These are phyloP conservation scores for Xerocomus brunneocitrinus DNA, from an alignment of 768 basidiomycete species.

Conservation along the genomic window DNA sequence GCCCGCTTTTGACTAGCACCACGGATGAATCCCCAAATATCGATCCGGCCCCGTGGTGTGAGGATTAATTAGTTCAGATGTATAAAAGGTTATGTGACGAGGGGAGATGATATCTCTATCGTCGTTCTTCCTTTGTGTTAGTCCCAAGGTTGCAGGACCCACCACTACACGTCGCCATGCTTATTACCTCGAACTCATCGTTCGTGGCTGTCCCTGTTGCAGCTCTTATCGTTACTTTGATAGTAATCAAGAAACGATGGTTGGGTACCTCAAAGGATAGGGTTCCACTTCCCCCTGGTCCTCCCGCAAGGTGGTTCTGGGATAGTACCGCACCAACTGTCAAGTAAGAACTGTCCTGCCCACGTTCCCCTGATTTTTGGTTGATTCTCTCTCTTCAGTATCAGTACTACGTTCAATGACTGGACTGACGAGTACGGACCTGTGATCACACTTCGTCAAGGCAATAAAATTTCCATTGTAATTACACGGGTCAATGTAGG, in stretches of 20 bases:
- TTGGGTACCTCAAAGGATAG: background rate
- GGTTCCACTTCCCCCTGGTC: background rate
- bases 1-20: no score
- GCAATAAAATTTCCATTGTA: slow-evolving; percentile 25
- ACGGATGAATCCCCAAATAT: no score
- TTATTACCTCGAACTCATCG: background rate
- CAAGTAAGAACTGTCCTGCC: background rate
- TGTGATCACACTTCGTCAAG: slow-evolving; percentile 50
- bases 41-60: no score
- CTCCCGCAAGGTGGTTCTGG: background rate
- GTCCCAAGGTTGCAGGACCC: no score
- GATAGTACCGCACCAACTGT: background rate
- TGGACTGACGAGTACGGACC: slow-evolving; percentile 58
- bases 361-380: no score
- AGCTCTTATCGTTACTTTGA: background rate
- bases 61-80: no score
- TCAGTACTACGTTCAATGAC: slow-evolving; percentile 37
- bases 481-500: slow-evolving; percentile 18
- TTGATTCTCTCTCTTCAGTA: slow-evolving; percentile 4
- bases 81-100: no score
- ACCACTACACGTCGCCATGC: background rate
- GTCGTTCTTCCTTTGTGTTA: no score
- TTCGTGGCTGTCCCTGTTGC: background rate
- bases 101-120: no score
- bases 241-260: background rate